Evolutionary conservation across 306 rosid species (phyloP).

Genomic region (Casuarina cunninghamiana): DNA sequence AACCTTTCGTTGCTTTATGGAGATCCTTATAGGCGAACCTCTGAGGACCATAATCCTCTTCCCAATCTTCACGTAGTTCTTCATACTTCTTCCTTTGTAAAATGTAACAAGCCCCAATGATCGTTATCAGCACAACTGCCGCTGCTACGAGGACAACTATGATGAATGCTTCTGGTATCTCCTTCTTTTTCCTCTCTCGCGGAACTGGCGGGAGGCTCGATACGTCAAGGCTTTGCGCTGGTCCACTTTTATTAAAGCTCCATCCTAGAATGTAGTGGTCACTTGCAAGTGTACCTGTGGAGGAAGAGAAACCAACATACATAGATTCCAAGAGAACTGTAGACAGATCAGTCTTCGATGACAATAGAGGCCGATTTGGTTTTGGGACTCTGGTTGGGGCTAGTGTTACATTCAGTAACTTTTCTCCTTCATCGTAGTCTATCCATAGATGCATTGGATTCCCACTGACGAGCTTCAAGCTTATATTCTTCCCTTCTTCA

Average conservation of each 20-base stretch:
- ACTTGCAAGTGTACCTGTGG: constrained; percentile 24
- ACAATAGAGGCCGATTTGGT: constrained; percentile 30
- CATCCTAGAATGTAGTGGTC: constrained; percentile 35
- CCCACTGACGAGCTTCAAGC: constrained; percentile 25
- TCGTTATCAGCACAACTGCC: background rate
- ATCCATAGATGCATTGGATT: constrained; percentile 21
- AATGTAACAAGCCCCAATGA: background rate
- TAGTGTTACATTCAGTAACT: constrained; percentile 25
- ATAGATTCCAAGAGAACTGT: constrained; percentile 7
- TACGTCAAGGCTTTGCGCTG: constrained; percentile 22
- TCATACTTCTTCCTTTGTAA: constrained; percentile 18
- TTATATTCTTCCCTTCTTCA: background rate
- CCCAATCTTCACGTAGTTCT: constrained; percentile 73
- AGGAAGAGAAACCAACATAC: constrained; percentile 41
- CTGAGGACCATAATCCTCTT: constrained; percentile 55
- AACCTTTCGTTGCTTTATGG: constrained; percentile 17
- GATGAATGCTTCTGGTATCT: background rate
- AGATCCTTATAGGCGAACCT: constrained; percentile 18
- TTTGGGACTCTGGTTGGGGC: constrained; percentile 13
- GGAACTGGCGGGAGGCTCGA: constrained; percentile 20
- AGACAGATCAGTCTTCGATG: background rate
- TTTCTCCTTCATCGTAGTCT: background rate
- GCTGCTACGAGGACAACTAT: background rate
- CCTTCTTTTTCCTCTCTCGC: no score
- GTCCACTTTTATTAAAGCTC: constrained; percentile 37